Conservation (phyloP, 768 basidiomycete species). For the Lactifluus hygrophoroides region DNA sequence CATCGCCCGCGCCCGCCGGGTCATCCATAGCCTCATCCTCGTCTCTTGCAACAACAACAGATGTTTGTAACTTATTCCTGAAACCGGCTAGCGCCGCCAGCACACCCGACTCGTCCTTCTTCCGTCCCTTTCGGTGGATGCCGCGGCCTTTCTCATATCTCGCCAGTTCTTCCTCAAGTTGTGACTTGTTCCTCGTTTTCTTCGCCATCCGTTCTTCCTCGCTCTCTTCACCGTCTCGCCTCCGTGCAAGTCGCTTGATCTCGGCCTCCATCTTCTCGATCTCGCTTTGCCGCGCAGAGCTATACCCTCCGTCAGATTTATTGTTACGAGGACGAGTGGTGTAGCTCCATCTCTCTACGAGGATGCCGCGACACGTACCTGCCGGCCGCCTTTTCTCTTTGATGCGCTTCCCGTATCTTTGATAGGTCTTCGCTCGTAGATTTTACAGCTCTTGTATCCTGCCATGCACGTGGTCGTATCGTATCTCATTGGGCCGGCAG, state of each 20-base stretch:
- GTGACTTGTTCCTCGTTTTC: conserved; percentile 55
- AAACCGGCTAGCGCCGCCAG: conserved; percentile 63
- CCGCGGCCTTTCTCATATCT: conserved; percentile 68
- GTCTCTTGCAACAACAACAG: conserved; percentile 18
- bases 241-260: conserved; percentile 67
- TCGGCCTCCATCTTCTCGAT: conserved; percentile 86
- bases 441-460: conserved; percentile 29
- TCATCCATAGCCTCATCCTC: conserved; percentile 24
- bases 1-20: conserved; percentile 20
- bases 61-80: conserved; percentile 55
- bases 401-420: conserved; percentile 69
- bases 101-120: conserved; percentile 62
- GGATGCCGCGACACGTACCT: conserved; percentile 38
- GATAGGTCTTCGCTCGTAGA: conserved; percentile 46
- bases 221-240: conserved; percentile 50
- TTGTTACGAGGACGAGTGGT: background rate
- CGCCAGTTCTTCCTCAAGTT: conserved; percentile 71
- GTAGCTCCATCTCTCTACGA: no score
- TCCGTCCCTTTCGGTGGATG: conserved; percentile 45
- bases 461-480: background rate
- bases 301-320: conserved; percentile 25
- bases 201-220: conserved; percentile 56
- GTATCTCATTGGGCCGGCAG: background rate
- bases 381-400: conserved; percentile 54
- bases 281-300: conserved; percentile 58